These are phyloP conservation scores for Rhodotorula sp. DNA, from an alignment of 1,284 basidiomycete species.

Conservation along the genomic window DNA sequence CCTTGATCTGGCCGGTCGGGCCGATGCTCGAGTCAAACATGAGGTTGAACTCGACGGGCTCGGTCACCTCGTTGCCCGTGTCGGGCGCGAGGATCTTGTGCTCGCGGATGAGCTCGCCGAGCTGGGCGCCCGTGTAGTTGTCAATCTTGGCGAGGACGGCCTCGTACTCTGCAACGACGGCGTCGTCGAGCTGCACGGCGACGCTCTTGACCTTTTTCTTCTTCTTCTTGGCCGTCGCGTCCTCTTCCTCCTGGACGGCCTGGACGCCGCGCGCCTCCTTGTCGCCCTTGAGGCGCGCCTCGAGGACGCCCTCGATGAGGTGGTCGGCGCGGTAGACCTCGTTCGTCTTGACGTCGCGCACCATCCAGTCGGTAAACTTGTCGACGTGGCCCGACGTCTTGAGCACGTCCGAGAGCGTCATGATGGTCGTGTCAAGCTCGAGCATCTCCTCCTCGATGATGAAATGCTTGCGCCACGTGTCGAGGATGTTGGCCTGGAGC, in stretches of 20 bases:
- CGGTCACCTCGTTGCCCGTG: conserved; percentile 85
- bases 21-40: conserved; percentile 99
- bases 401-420: conserved; percentile 93
- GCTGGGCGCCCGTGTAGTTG: conserved; percentile 86
- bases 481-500: conserved; percentile 94
- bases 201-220: conserved; percentile 75
- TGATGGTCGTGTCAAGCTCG: conserved; percentile 96
- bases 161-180: conserved; percentile 75
- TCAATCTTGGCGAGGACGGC: conserved; percentile 89
- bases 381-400: conserved; percentile 98
- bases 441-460: conserved; percentile 99
- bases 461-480: conserved; percentile 97
- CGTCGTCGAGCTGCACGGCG: conserved; percentile 76
- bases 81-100: conserved; percentile 86
- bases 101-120: conserved; percentile 83
- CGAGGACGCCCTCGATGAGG: conserved; percentile 88
- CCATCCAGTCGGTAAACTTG: conserved; percentile 99
- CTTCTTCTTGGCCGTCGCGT: conserved; percentile 77
- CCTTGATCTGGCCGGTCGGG: conserved; percentile 94
- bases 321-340: conserved; percentile 98
- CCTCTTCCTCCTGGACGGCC: conserved; percentile 60
- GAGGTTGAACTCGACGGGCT: conserved; percentile 95
- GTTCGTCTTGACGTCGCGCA: conserved; percentile 89
- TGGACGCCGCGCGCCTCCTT: conserved; percentile 80
- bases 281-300: conserved; percentile 86